phyloP scores from a whole-genome alignment of 495 filamentous ascomycete genomes.

The Aspergillus kassunensis region DNA sequence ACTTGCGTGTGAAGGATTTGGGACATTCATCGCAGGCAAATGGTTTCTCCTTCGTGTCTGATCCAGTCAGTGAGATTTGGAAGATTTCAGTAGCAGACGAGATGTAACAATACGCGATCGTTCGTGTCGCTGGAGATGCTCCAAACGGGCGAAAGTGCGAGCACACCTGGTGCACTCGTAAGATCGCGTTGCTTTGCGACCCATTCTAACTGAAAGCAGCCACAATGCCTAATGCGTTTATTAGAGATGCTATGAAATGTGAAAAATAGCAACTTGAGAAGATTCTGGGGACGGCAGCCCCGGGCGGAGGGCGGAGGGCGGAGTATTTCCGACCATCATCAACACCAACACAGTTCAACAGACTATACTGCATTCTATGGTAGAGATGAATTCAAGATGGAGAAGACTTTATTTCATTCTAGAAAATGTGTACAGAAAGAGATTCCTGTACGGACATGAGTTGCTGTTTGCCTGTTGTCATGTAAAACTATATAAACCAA shows the following conservation, averaged over 20 bases:
- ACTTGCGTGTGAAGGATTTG: slow-evolving; percentile 43
- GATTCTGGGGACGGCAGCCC: not conserved
- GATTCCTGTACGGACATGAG: no score
- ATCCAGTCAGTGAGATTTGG: slow-evolving; percentile 11
- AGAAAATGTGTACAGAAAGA: no score
- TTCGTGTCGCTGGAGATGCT: slow-evolving; percentile 44
- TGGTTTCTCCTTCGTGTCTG: slow-evolving; percentile 45
- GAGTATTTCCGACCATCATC: not conserved
- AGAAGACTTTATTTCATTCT: no score
- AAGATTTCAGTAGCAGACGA: not conserved
- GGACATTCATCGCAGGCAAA: slow-evolving; percentile 34
- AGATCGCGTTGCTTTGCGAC: slow-evolving; percentile 18
- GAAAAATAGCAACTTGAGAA: no score
- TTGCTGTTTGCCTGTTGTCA: no score
- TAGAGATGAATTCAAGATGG: no score
- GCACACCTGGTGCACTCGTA: slow-evolving; percentile 39
- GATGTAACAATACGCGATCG: slow-evolving; percentile 34
- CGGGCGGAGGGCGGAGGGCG: not conserved
- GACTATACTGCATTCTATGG: no score
- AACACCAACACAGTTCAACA: no score
- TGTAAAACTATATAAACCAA: no score
- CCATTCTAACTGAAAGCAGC: slow-evolving; percentile 12
- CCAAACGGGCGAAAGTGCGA: slow-evolving; percentile 35
- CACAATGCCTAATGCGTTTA: not conserved
- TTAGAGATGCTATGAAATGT: no score